Evolutionary conservation across 2,329 filamentous ascomycete genomes (phyloP).

Genomic region (Fusarium palustre): DNA sequence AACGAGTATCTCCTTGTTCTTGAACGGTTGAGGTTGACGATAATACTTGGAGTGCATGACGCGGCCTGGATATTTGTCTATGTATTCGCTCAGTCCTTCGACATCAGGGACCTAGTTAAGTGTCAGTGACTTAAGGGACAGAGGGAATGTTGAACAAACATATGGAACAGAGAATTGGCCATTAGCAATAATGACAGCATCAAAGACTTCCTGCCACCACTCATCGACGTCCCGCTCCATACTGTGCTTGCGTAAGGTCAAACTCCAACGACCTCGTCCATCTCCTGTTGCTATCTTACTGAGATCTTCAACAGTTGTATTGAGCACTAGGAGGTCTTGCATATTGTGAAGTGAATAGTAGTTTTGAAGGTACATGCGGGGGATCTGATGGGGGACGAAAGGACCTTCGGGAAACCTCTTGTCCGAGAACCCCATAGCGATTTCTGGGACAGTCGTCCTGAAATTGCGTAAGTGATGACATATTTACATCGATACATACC

Average conservation of each 20-base stretch:
- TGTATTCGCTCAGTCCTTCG: no score
- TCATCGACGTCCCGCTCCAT: not conserved
- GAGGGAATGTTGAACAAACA: no score
- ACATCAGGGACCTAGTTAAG: no score
- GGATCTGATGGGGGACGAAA: not conserved
- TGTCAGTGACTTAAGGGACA: no score
- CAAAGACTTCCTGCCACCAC: constrained; percentile 2
- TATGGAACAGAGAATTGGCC: no score
- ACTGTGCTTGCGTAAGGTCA: not conserved
- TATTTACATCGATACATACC: fast-evolving
- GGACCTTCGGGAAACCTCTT: not conserved
- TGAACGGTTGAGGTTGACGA: no score
- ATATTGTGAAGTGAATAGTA: not conserved
- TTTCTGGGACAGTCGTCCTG: not conserved
- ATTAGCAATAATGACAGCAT: no score
- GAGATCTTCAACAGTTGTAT: not conserved
- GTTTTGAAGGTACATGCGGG: not conserved
- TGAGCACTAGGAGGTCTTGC: not conserved
- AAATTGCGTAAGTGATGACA: not conserved
- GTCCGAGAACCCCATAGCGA: not conserved
- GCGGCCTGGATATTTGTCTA: no score
- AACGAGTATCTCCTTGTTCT: no score
- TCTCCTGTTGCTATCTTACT: not conserved
- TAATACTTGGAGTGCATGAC: no score
- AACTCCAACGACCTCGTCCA: not conserved